phyloP scores from a whole-genome alignment of 2,329 filamentous ascomycete genomes.

The Penicillium crustosum region DNA sequence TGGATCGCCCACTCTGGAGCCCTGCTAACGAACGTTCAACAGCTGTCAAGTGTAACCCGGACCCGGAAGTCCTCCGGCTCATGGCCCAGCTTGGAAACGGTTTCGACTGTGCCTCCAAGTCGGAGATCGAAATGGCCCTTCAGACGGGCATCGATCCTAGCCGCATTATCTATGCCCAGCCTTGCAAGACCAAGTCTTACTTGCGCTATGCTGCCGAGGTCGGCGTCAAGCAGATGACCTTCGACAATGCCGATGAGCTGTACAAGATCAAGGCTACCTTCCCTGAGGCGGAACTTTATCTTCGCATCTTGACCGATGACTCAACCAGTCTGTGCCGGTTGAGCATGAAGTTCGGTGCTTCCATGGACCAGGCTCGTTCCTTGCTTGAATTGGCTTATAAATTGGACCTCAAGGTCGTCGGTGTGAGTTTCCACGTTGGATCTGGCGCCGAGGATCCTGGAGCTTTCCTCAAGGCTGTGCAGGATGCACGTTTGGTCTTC shows the following conservation, averaged over 20 bases:
- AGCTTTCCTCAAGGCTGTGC: constrained; percentile 86
- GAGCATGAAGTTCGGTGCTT: constrained; percentile 95
- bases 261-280: constrained; percentile 95
- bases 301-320: constrained; percentile 95
- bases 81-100: constrained; percentile 86
- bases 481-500: constrained; percentile 85
- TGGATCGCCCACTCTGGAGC: not conserved
- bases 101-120: constrained; percentile 98
- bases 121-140: constrained; percentile 91
- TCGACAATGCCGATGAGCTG: constrained; percentile 96
- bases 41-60: constrained; percentile 99
- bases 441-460: constrained; percentile 93
- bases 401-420: constrained; percentile 84
- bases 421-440: constrained; percentile 96
- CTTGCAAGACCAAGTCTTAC: constrained; percentile 99
- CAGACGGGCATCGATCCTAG: constrained; percentile 77
- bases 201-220: constrained; percentile 81
- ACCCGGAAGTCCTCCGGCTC: constrained; percentile 82
- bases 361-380: constrained; percentile 74
- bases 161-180: constrained; percentile 98
- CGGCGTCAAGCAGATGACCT: constrained; percentile 97
- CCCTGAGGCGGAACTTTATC: constrained; percentile 83
- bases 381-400: constrained; percentile 78
- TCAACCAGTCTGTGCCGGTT: constrained; percentile 90
- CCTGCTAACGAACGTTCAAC: constrained; percentile 12